Evolutionary conservation across 208 protist genomes (phyloP), one percentile per base, ranked within the genome.

Genomic region (Acanthamoeba polyphaga): DNA sequence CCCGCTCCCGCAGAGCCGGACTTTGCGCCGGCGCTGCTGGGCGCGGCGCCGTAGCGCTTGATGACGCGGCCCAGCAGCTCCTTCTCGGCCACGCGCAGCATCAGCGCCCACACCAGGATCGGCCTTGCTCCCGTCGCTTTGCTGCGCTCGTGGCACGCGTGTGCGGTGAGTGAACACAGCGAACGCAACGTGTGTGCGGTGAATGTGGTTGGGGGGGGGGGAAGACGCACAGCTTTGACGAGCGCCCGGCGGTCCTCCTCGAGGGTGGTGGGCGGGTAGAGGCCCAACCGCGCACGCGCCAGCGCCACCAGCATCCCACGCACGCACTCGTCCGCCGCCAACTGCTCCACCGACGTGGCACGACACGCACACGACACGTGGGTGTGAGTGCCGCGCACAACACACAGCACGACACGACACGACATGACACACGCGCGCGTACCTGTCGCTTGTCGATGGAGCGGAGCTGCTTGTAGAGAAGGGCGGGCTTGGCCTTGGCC

Each of bases 401-500:
- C 13, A 64, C 38, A 38, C 3, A 38, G 38, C 38, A 38, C 38
- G 38, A 38, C 38, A 38, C 38, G 38, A n/a, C n/a, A n/a, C n/a
- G n/a, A 55, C 51, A 55, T 4, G 12, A 55, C 4, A 55, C 51
- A 17, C 51, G 51, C 12, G 51, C 51, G 12, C 2, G 15, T 55
- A 76, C 29, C 68, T 76, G 68, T 1, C 68, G 68, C 29, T 46
- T 76, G 34, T 76, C 68, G 68, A 76, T 29, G n/a, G 68, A 29
- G 29, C 34, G 27, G n/a, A 76, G 68, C 68, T 76, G 68, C 29
- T 76, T 76, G 68, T 46, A n/a, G 68, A 76, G 68, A n/a, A 76
- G 68, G 68, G 34, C 68, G n/a, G 68, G 68, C 68, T 76, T 76
- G 68, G 68, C 68, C 68, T 76, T 76, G 29, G 68, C 68, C 68